Evolutionary conservation across 2,329 filamentous ascomycete genomes (phyloP).

Genomic region (Cladorrhinum sp.): DNA sequence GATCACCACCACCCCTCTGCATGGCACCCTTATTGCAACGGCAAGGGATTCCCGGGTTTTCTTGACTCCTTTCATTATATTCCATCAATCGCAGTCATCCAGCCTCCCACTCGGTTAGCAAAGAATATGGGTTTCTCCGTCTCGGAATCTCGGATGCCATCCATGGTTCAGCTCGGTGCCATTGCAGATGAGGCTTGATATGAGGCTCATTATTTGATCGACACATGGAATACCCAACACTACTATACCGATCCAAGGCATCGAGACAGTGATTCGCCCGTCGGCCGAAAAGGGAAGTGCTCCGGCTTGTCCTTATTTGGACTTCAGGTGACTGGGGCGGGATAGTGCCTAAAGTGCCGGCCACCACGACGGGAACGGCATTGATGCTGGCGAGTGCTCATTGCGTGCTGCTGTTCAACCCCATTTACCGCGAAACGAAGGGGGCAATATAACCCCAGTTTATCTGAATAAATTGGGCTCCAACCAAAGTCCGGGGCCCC

Average conservation of each 20-base stretch:
- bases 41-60: slow-evolving; percentile 13
- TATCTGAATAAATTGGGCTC: slow-evolving; percentile 30
- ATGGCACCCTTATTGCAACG: background rate
- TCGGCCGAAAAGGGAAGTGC: slow-evolving; percentile 25
- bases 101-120: background rate
- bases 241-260: background rate
- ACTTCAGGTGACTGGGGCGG: slow-evolving; percentile 19
- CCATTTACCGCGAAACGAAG: slow-evolving; percentile 13
- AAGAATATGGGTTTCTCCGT: slow-evolving; percentile 8
- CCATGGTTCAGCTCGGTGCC: slow-evolving; percentile 6
- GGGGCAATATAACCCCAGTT: slow-evolving; percentile 27
- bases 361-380: slow-evolving; percentile 20
- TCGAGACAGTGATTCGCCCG: slow-evolving; percentile 14
- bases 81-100: slow-evolving; percentile 15
- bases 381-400: slow-evolving; percentile 21
- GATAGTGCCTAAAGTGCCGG: slow-evolving; percentile 28
- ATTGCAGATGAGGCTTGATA: slow-evolving; percentile 5
- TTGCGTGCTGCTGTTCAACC: slow-evolving; percentile 18
- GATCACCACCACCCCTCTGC: background rate
- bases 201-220: slow-evolving; percentile 17
- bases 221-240: slow-evolving; percentile 6
- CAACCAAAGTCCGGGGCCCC: slow-evolving; percentile 28
- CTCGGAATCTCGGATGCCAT: background rate
- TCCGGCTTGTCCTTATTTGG: slow-evolving; percentile 25
- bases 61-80: slow-evolving; percentile 9